Percentiles rank a stretch among this genome's conserved stretches.
These are phyloP conservation scores for Quercus robur DNA, from an alignment of 306 rosid genomes.

Conservation along the genomic window DNA sequence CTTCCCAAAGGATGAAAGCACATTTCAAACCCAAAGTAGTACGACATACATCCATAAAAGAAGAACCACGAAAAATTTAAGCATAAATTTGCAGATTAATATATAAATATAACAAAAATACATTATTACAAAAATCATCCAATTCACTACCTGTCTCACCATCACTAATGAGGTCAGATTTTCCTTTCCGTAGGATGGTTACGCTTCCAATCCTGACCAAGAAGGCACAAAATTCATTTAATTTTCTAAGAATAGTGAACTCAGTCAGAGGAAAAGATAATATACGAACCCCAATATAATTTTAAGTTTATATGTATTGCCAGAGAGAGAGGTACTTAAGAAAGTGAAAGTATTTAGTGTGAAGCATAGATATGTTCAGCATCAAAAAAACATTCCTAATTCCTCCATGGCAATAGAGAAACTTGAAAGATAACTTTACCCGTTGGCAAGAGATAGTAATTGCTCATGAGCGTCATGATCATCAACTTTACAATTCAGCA, in stretches of 20 bases:
- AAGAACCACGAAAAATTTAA: neutral
- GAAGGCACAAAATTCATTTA: slow-evolving; percentile 13
- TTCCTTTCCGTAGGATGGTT: slow-evolving; percentile 79
- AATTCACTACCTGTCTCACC: slow-evolving; percentile 65
- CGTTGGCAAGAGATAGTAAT: slow-evolving; percentile 60
- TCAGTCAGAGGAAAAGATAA: neutral
- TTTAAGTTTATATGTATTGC: neutral
- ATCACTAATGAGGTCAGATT: slow-evolving; percentile 71
- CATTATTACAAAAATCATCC: slow-evolving; percentile 5
- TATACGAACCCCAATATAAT: neutral
- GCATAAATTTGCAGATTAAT: neutral
- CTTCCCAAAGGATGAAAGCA: neutral
- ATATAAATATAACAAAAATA: neutral
- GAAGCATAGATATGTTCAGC: neutral
- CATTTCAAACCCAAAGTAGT: neutral
- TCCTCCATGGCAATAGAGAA: neutral
- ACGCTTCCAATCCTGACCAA: slow-evolving; percentile 83
- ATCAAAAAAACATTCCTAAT: neutral
- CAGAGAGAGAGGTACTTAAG: neutral
- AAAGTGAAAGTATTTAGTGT: neutral
- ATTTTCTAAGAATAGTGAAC: slow-evolving; percentile 8
- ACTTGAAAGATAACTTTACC: slow-evolving; percentile 34
- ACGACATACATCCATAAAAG: neutral
- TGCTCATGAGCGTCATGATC: slow-evolving; percentile 51
- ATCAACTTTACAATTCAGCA: slow-evolving; percentile 54